Base-by-base conservation (phyloP, 495 filamentous ascomycete genomes). In the Aspergillus steynii region DNA sequence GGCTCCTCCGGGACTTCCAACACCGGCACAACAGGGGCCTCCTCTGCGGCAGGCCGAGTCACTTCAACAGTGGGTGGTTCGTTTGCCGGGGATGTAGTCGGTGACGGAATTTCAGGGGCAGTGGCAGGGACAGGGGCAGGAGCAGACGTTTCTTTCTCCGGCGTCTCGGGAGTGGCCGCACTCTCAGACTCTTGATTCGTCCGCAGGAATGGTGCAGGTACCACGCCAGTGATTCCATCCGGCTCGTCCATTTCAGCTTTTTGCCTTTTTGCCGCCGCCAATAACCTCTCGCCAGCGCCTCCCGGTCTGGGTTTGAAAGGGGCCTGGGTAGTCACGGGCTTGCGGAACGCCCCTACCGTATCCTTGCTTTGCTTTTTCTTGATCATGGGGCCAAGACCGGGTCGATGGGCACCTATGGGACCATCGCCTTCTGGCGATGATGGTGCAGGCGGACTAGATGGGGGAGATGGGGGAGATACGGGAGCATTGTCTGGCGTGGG, bases 331-430 rank as follows among this genome's bases (percentile, higher is more conserved):
- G 83, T 86, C 12, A 95, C 93, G 37, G 92, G 93, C 70, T 92
- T 93, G 67, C 89, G 88, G 61, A 97, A 87, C n/a, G 85, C 80
- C 37, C 86, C 87, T 29, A 90, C 90, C 65, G 95, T 80, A 49
- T 95, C 89, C 32, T 79, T 83, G 52, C 74, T 82, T 0, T 86
- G 87, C 65, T 84, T 85, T 59, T 92, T 88, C 73, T 93, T 95
- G 58, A 96, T 87, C 92, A 96, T 96, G 45, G 92, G 91, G 0
- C 91, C 92, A 26, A 96, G 84, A 1, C 92, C 93, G 31, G 93
- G 93, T 25, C 90, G 84, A 64, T 85, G 80, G 29, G 69, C 72
- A 48, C 82, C 83, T 15, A 42, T 8, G 6, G 42, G 10, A 14
- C 74, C 82, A 29, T 89, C 86, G 29, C 75, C 77, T 29, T 76